These are phyloP conservation scores for Graphium sp. DNA, from an alignment of 2,329 filamentous ascomycete species.

Conservation along the genomic window DNA sequence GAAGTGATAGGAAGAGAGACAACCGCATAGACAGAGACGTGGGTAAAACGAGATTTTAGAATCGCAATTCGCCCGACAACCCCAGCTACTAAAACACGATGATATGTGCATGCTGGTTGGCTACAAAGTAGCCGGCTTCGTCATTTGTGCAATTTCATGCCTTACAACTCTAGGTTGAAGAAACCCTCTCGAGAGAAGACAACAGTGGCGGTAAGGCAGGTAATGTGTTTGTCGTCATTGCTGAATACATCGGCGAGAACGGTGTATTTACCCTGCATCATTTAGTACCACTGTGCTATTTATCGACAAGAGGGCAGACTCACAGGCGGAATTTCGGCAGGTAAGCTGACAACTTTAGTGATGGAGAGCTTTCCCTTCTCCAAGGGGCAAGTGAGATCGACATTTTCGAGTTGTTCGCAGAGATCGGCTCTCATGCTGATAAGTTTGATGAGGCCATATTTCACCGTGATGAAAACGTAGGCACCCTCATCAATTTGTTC, in stretches of 20 bases:
- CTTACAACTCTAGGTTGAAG: slow-evolving; percentile 23
- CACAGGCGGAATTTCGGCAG: slow-evolving; percentile 77
- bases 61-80: too few relatives aligned
- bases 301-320: slow-evolving; percentile 16
- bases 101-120: too few relatives aligned
- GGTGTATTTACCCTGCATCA: slow-evolving; percentile 66
- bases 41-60: too few relatives aligned
- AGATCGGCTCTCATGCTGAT: slow-evolving; percentile 69
- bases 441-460: slow-evolving; percentile 84
- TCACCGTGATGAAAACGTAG: slow-evolving; percentile 70
- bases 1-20: too few relatives aligned
- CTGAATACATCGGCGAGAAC: slow-evolving; percentile 77
- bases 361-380: slow-evolving; percentile 60
- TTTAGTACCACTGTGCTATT: background rate
- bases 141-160: too few relatives aligned
- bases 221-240: slow-evolving; percentile 56
- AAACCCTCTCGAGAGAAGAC: slow-evolving; percentile 31
- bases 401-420: slow-evolving; percentile 77
- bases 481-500: slow-evolving; percentile 62
- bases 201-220: slow-evolving; percentile 68
- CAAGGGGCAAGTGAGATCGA: slow-evolving; percentile 79
- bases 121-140: too few relatives aligned
- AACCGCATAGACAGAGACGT: too few relatives aligned
- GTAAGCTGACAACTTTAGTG: slow-evolving; percentile 70
- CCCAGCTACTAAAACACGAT: too few relatives aligned